Evolutionary conservation across 345 rosid genomes (phyloP).

Genomic region (Murraya koenigii): DNA sequence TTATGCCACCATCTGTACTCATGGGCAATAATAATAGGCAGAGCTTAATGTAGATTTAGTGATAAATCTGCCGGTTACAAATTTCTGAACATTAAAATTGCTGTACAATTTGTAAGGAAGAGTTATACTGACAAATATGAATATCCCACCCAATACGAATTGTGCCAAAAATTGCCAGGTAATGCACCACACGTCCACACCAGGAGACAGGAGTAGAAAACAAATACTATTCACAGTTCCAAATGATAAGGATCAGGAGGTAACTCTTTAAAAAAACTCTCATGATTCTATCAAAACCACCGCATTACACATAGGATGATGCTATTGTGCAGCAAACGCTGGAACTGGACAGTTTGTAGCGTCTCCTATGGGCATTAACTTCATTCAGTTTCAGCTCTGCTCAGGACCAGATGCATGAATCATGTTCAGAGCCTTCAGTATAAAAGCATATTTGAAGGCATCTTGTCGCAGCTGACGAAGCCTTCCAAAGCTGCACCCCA

Average conservation of each 20-base stretch:
- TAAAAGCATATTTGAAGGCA: constrained; percentile 62
- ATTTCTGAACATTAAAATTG: too few relatives aligned
- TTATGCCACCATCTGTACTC: too few relatives aligned
- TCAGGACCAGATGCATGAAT: constrained; percentile 38
- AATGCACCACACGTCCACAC: background rate
- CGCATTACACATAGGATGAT: background rate
- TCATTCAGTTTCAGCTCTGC: constrained; percentile 4
- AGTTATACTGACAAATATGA: too few relatives aligned
- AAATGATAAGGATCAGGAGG: background rate
- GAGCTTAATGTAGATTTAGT: too few relatives aligned
- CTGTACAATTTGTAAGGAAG: too few relatives aligned
- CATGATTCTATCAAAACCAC: background rate
- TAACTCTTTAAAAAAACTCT: background rate
- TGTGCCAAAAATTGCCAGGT: background rate
- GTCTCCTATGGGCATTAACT: background rate
- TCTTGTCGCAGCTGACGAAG: constrained; percentile 82
- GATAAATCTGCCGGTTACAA: background rate
- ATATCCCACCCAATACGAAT: background rate
- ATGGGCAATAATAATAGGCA: too few relatives aligned
- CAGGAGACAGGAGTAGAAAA: background rate
- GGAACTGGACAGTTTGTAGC: background rate
- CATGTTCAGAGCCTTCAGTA: constrained; percentile 73
- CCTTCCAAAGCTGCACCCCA: constrained; percentile 67
- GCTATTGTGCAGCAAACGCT: background rate
- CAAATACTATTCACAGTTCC: background rate